phyloP scores from a whole-genome alignment of 148 eudicot genomes.

The Rheum nobile region DNA sequence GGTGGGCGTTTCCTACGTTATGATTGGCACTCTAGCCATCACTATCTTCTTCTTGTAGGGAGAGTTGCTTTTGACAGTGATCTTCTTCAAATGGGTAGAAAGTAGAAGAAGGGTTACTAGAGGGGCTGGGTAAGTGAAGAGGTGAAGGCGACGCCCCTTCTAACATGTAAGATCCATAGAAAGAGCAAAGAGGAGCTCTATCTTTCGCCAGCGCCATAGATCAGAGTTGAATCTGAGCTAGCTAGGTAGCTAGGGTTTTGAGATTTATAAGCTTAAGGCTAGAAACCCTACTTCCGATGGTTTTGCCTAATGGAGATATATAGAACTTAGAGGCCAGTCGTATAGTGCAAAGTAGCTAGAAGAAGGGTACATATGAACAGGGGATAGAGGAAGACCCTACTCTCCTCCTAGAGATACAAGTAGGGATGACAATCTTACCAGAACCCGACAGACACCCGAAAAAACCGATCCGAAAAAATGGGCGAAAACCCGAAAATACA shows the following conservation, averaged over 20 bases:
- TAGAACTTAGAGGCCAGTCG: no score
- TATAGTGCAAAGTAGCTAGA: neutral
- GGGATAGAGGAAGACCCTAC: neutral
- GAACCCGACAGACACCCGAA: no score
- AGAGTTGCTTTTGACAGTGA: neutral
- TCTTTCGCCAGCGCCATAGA: neutral
- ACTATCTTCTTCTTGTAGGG: neutral
- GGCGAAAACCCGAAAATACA: no score
- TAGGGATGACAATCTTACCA: no score
- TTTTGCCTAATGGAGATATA: no score
- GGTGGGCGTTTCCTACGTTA: neutral
- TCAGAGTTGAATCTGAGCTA: neutral
- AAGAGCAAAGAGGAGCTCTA: neutral
- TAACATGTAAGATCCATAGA: neutral
- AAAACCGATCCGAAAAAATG: no score
- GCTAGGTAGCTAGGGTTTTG: no score
- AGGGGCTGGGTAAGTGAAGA: neutral
- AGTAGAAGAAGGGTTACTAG: neutral
- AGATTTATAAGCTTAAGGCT: neutral
- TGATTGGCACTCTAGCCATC: neutral
- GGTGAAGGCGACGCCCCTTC: neutral
- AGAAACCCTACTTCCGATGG: neutral
- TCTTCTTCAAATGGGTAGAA: neutral
- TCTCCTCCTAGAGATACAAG: neutral
- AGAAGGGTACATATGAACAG: neutral